Conservation (phyloP, 1,284 basidiomycete genomes). For the Athelia psychrophila region DNA sequence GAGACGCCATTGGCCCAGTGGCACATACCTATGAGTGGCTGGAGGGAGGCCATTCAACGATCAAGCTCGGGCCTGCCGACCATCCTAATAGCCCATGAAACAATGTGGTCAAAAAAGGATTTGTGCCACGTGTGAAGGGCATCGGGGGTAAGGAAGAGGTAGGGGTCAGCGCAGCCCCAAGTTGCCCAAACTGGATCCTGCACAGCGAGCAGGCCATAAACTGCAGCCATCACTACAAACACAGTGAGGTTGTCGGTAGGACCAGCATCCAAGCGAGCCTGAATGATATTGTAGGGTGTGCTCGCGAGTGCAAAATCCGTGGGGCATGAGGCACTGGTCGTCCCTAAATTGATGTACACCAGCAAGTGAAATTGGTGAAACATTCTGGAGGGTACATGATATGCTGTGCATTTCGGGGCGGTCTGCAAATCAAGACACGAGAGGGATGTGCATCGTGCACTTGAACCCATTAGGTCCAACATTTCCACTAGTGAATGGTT, state of each 20-base stretch:
- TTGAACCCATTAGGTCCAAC: constrained; percentile 3
- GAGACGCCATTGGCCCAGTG: background rate
- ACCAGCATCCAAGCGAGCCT: background rate
- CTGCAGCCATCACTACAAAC: too few species aligned
- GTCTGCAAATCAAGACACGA: constrained; percentile 1
- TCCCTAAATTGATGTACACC: background rate
- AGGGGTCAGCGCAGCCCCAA: background rate
- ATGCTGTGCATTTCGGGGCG: constrained; percentile 7
- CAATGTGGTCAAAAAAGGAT: too few species aligned
- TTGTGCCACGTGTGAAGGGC: too few species aligned
- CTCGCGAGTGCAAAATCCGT: background rate
- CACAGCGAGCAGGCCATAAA: background rate
- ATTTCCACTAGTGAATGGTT: constrained; percentile 1
- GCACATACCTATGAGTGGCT: background rate
- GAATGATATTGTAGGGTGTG: background rate
- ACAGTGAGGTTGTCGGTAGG: background rate
- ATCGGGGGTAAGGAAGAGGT: background rate
- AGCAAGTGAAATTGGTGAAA: background rate
- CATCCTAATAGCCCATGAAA: background rate
- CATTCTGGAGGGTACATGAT: background rate
- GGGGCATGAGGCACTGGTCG: background rate
- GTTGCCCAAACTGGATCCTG: background rate
- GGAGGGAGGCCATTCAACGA: background rate
- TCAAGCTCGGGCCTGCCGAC: background rate
- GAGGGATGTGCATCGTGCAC: constrained; percentile 1